Evolutionary conservation across 2,329 filamentous ascomycete species (phyloP).

Genomic region (Colletotrichum musicola): DNA sequence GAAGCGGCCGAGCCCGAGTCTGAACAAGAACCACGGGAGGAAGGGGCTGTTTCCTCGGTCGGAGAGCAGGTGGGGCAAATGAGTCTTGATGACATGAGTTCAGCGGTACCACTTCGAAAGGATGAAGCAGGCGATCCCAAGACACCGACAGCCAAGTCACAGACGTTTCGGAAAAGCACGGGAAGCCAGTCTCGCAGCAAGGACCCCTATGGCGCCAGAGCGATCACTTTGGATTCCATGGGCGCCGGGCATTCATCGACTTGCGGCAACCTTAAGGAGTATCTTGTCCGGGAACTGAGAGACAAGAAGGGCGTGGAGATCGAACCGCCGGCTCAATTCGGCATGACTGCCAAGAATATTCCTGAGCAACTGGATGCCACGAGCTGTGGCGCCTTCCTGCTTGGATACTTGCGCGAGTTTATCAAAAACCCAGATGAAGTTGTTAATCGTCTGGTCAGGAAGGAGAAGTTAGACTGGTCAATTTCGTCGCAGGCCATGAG

Average conservation of each 20-base stretch:
- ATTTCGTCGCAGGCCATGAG: constrained; percentile 74
- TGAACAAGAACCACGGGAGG: constrained; percentile 28
- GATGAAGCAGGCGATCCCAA: constrained; percentile 24
- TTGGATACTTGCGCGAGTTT: constrained; percentile 88
- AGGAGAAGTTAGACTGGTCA: constrained; percentile 62
- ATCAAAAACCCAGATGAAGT: constrained; percentile 80
- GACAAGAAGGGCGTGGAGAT: constrained; percentile 66
- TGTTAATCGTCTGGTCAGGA: constrained; percentile 73
- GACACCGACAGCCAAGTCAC: constrained; percentile 22
- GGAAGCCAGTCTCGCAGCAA: constrained; percentile 51
- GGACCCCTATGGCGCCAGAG: constrained; percentile 70
- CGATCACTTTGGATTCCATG: constrained; percentile 91
- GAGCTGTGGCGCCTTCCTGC: constrained; percentile 89
- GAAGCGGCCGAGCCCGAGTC: not conserved
- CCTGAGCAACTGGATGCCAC: constrained; percentile 86
- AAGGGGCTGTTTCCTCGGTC: constrained; percentile 23
- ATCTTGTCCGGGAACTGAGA: constrained; percentile 79
- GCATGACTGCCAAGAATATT: constrained; percentile 79
- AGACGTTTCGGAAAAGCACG: constrained; percentile 25
- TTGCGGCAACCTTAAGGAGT: constrained; percentile 78
- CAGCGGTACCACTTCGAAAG: not conserved
- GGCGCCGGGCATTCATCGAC: constrained; percentile 73
- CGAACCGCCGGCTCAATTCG: constrained; percentile 50
- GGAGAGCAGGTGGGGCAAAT: constrained; percentile 23
- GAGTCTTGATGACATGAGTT: constrained; percentile 22